Evolutionary conservation across 2,329 filamentous ascomycete genomes (phyloP).

Genomic region (Diplocarpon mali): DNA sequence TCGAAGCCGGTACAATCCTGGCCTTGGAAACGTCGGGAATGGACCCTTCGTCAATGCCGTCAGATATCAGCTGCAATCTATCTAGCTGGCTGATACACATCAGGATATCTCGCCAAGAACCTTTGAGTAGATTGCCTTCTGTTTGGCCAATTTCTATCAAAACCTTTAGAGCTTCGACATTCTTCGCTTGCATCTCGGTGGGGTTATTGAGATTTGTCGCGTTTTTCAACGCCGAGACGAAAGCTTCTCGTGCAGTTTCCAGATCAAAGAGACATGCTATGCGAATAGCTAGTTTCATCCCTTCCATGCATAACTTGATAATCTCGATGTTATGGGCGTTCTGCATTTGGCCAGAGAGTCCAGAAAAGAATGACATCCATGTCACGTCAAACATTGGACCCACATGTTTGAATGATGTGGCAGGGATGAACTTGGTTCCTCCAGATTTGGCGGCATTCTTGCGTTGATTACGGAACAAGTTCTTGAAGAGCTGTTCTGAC

Average conservation of each 20-base stretch:
- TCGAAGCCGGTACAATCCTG: constrained; percentile 49
- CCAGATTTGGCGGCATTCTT: constrained; percentile 61
- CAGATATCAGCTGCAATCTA: constrained; percentile 85
- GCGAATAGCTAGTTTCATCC: constrained; percentile 85
- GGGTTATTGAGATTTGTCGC: constrained; percentile 94
- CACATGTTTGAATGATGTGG: constrained; percentile 87
- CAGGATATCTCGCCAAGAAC: constrained; percentile 91
- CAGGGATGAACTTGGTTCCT: constrained; percentile 71
- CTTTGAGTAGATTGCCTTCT: constrained; percentile 79
- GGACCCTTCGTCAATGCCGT: constrained; percentile 84
- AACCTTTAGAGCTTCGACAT: constrained; percentile 86
- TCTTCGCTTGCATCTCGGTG: constrained; percentile 90
- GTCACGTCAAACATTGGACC: constrained; percentile 98
- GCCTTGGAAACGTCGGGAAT: constrained; percentile 87
- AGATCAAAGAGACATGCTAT: constrained; percentile 91
- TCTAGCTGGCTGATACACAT: constrained; percentile 95
- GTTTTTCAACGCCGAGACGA: constrained; percentile 84
- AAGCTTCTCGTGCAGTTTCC: constrained; percentile 86
- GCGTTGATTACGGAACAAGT: constrained; percentile 79
- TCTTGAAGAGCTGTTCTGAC: constrained; percentile 81
- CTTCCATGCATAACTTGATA: constrained; percentile 86
- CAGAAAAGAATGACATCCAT: constrained; percentile 98
- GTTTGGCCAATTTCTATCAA: constrained; percentile 85
- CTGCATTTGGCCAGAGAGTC: constrained; percentile 84
- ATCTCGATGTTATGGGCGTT: constrained; percentile 88